phyloP scores from a whole-genome alignment of 2,329 filamentous ascomycete species.

The Fusarium domesticum region DNA sequence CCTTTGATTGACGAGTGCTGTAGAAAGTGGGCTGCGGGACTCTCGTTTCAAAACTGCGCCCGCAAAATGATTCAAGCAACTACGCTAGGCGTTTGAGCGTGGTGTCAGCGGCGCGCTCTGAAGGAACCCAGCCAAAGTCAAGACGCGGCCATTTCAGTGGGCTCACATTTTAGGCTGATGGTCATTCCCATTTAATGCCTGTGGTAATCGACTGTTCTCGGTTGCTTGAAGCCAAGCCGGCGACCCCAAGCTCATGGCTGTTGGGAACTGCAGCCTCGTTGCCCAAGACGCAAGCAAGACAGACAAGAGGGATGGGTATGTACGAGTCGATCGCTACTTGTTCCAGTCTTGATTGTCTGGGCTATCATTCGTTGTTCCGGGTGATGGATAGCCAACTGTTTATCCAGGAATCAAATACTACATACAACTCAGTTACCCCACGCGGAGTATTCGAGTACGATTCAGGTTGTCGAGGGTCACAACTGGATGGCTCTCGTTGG shows the following conservation, averaged over 20 bases:
- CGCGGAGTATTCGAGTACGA: background rate
- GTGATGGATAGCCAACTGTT: too few species aligned
- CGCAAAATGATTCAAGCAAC: constrained; percentile 28
- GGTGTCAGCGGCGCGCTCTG: constrained; percentile 25
- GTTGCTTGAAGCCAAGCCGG: background rate
- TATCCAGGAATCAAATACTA: background rate
- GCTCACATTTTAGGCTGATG: constrained; percentile 19
- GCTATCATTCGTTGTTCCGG: background rate
- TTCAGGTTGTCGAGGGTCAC: background rate
- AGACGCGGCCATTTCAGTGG: constrained; percentile 16
- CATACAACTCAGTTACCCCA: background rate
- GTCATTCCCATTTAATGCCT: constrained; percentile 9
- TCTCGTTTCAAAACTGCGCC: constrained; percentile 27
- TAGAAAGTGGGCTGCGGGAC: constrained; percentile 17
- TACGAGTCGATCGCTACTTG: constrained; percentile 3
- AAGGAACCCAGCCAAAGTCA: constrained; percentile 1
- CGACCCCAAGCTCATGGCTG: constrained; percentile 2
- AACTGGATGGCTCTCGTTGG: background rate
- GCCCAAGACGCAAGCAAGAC: constrained; percentile 10
- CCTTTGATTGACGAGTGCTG: constrained; percentile 15
- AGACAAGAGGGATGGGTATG: too few species aligned
- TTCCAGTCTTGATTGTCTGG: constrained; percentile 4
- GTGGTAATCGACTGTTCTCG: constrained; percentile 1
- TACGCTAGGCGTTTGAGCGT: constrained; percentile 24
- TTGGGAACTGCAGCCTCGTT: background rate